These are phyloP conservation scores for Neofusicoccum ribis DNA, from an alignment of 2,329 filamentous ascomycete species.

Conservation along the genomic window DNA sequence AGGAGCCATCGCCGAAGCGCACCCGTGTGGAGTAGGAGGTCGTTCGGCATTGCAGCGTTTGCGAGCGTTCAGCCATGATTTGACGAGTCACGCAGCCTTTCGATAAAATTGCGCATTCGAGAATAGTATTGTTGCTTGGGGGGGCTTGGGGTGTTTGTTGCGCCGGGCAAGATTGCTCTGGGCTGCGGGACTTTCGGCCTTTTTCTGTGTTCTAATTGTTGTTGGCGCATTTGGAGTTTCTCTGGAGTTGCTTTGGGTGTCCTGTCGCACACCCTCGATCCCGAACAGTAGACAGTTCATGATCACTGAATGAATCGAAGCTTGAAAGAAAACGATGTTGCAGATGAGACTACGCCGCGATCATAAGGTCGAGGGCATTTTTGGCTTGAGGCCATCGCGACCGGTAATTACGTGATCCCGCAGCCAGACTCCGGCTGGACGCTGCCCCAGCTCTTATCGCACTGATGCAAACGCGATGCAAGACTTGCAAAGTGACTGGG, in stretches of 20 bases:
- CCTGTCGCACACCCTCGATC: background rate
- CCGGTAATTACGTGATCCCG: background rate
- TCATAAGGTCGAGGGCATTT: background rate
- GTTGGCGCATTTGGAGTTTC: slow-evolving; percentile 16
- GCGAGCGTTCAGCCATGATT: slow-evolving; percentile 8
- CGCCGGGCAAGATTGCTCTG: slow-evolving; percentile 12
- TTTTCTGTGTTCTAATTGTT: background rate
- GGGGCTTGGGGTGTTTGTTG: background rate
- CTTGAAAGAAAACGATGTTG: slow-evolving; percentile 2
- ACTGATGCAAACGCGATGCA: background rate
- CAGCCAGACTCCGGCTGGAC: background rate
- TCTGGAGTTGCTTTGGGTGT: slow-evolving; percentile 10
- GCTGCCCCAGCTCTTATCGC: slow-evolving; percentile 7
- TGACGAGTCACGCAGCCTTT: slow-evolving; percentile 19
- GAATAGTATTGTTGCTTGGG: background rate
- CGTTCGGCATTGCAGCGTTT: background rate
- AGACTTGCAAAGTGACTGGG: background rate
- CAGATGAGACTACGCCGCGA: background rate
- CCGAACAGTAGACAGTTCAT: slow-evolving; percentile 13
- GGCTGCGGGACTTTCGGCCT: background rate
- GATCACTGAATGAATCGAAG: slow-evolving; percentile 8
- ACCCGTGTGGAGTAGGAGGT: slow-evolving; percentile 7
- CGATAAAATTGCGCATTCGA: slow-evolving; percentile 10
- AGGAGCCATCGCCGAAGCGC: slow-evolving; percentile 16
- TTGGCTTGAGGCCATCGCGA: background rate